Conservation (phyloP, 2,329 filamentous ascomycete genomes). For the Arthroderma sp. region DNA sequence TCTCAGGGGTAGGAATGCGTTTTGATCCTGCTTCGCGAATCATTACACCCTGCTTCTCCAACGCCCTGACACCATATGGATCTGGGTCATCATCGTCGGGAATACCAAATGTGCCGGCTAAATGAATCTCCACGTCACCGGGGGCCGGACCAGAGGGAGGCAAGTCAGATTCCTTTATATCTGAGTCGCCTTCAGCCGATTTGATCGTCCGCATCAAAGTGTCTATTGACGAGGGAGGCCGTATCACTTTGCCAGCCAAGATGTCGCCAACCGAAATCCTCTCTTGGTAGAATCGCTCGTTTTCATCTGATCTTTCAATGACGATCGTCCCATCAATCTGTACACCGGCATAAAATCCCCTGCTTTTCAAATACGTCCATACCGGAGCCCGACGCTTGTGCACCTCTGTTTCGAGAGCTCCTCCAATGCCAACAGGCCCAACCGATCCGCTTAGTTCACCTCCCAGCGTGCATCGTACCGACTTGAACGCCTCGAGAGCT, state of each 20-base stretch:
- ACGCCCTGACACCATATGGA: constrained; percentile 75
- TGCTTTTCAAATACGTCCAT: constrained; percentile 78
- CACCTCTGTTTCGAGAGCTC: constrained; percentile 55
- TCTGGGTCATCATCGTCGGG: constrained; percentile 73
- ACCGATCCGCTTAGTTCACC: constrained; percentile 64
- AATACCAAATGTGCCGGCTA: constrained; percentile 54
- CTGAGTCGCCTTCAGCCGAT: constrained; percentile 68
- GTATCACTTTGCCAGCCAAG: constrained; percentile 44
- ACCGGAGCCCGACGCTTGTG: constrained; percentile 58
- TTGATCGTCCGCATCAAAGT: constrained; percentile 71
- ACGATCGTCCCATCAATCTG: constrained; percentile 79
- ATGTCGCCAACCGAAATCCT: constrained; percentile 50
- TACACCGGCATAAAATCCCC: constrained; percentile 76
- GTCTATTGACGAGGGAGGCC: constrained; percentile 43
- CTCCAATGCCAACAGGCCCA: constrained; percentile 66
- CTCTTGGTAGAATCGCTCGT: constrained; percentile 70
- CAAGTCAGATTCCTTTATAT: constrained; percentile 57
- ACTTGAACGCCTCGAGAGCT: constrained; percentile 72
- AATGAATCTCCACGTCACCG: constrained; percentile 52
- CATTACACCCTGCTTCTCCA: constrained; percentile 82
- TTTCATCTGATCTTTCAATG: constrained; percentile 76
- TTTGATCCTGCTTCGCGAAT: constrained; percentile 80
- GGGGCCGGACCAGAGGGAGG: constrained; percentile 58
- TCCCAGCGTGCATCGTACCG: constrained; percentile 64
- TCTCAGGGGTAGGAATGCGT: constrained; percentile 58